Evolutionary conservation across 148 eudicot genomes (phyloP), one percentile per base, ranked within the genome.

Genomic region (Vaccinium macrocarpon): DNA sequence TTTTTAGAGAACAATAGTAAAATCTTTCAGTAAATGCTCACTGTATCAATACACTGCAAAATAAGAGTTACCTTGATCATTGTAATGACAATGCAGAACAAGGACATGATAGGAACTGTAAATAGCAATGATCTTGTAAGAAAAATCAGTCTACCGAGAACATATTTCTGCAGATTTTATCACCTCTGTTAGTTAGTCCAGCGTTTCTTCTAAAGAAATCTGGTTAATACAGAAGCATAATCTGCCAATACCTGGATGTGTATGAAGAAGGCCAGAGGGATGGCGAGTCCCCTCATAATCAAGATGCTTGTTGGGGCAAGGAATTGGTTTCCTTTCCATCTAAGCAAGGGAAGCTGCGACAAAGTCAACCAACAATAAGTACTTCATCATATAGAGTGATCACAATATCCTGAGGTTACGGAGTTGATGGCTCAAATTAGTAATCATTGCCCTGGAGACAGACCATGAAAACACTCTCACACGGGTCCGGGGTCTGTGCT

Each of bases 271-370:
- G 86, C 86, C 27, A 84, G 32, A 9, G 77, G 80, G 25, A 83
- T 61, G 2, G 50, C 61, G 6, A 66, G 16, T 77, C 76, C 86
- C 73, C 86, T 84, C 6, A 78, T 76, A 62, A 59, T 62, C 29
- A 84, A 19, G 29, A 84, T 84, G 61, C 82, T 62, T 50, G 18
- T 27, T 84, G 86, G 77, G 50, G 82, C 61, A 25, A 84, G 82
- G 57, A 78, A 84, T 13, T 76, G 76, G 50, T 84, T 84, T 29
- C 64, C 78, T 77, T 84, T 78, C 86, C 86, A 78, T 78, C 86
- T 84, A 29, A 84, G 82, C 6, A 64, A 25, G 5, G 86, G 86
- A 27, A 84, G 62, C 86, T 84, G 12, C 71, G 50, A 66, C 72
- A 66, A 66, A 10, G 10, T 66, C 32, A 66, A 66, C 2, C 72